Base-by-base conservation (phyloP, 306 rosid species). In the Prunus dulcis region DNA sequence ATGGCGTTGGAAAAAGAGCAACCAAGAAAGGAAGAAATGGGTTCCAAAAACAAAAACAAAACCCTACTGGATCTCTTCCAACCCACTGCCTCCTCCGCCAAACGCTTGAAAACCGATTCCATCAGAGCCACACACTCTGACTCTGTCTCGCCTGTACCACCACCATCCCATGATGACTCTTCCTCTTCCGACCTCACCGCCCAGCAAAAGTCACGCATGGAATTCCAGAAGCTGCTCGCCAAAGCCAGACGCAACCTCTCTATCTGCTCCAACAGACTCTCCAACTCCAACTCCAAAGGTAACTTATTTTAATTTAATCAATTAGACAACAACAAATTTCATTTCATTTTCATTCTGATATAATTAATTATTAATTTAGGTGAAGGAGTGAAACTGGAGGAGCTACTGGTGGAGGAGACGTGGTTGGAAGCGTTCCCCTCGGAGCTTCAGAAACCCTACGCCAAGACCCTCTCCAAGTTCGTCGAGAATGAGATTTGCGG, bases 371-470 rank as follows among this genome's bases (percentile, higher is more conserved):
- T 23, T 15, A 3, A 46, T 32, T 38, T 50, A 58, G 83, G 47
- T 13, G 79, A 58, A 60, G 83, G 70, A 27, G 83, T 84, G 77
- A 88, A 88, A 56, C 74, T 95, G n/a, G 89, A 84, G 82, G 96
- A 90, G 70, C 80, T 95, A 43, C 74, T 95, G 77, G 98, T 90
- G 72, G 97, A 92, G 62, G 88, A 81, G 64, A 84, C 93, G 11
- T 95, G 98, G 98, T 41, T 85, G 86, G 90, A 87, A 66, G 92
- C 85, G 46, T 86, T 95, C 2, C 78, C 90, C 0, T 90, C 84
- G 2, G 98, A 95, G 83, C 74, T 95, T 22, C 77, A 84, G 77
- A 95, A 95, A 76, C 91, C 91, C 22, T 95, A 95, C 64, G 89
- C 86, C 8, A 78, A 81, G 72, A 90, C 50, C 73, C 97, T 90